phyloP scores from a whole-genome alignment of 441 rosid genomes.

The Eutrema salsugineum region DNA sequence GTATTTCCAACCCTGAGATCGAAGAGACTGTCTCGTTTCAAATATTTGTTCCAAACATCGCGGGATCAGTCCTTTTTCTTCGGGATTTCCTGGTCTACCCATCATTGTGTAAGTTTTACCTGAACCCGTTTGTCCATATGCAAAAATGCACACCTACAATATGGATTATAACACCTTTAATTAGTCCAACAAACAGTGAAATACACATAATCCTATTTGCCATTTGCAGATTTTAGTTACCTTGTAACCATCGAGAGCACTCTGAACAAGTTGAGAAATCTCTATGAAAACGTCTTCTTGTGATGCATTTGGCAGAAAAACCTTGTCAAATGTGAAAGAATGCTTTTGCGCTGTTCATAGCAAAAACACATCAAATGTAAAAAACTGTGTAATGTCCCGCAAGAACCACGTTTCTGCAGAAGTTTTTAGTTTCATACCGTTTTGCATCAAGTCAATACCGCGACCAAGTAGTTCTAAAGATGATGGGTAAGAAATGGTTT shows the following conservation, averaged over 20 bases:
- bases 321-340: constrained; percentile 53
- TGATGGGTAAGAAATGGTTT: constrained; percentile 45
- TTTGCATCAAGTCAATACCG: constrained; percentile 50
- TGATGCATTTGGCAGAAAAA: constrained; percentile 41
- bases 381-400: neutral
- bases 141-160: constrained; percentile 89
- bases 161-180: neutral
- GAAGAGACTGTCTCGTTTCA: constrained; percentile 73
- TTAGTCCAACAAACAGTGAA: neutral
- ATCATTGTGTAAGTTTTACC: constrained; percentile 98
- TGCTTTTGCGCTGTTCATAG: constrained; percentile 42
- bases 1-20: constrained; percentile 91
- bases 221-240: constrained; percentile 21
- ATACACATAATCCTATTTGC: neutral
- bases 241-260: constrained; percentile 75
- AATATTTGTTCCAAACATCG: constrained; percentile 94
- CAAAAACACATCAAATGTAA: neutral
- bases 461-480: constrained; percentile 53
- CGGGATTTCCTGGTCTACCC: constrained; percentile 77
- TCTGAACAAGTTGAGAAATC: constrained; percentile 61
- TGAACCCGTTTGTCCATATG: constrained; percentile 98
- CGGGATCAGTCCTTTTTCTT: constrained; percentile 82
- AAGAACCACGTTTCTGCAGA: neutral
- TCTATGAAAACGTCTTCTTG: constrained; percentile 58
- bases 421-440: constrained; percentile 34